Conservation (phyloP, 2,329 filamentous ascomycete species). For the Cryphonectria naterciae region DNA sequence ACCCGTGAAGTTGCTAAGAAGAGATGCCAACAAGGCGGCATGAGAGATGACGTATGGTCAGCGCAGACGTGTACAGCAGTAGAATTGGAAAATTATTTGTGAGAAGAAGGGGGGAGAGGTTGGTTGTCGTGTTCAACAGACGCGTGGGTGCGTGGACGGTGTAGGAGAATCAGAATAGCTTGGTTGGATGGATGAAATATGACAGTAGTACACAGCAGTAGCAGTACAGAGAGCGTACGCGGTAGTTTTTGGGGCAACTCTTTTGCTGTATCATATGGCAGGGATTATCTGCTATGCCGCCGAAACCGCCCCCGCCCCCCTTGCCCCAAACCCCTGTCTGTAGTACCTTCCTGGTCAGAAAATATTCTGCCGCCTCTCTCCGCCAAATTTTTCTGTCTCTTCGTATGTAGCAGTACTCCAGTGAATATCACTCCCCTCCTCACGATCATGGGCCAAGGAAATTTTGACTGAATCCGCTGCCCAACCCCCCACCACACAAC, state of each 20-base stretch:
- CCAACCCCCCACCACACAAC: background rate
- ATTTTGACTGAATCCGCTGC: conserved; percentile 16
- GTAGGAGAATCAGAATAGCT: background rate
- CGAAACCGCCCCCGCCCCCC: no score
- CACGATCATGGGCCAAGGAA: conserved; percentile 13
- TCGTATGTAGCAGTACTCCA: background rate
- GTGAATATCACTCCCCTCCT: background rate
- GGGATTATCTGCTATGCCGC: background rate
- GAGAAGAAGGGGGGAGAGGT: background rate
- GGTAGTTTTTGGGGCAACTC: background rate
- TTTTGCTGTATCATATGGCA: background rate
- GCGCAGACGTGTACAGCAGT: background rate
- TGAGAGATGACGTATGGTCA: background rate
- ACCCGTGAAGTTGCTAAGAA: background rate
- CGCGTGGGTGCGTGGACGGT: background rate
- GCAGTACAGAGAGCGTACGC: background rate
- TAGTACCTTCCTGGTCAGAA: background rate
- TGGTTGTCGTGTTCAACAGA: background rate
- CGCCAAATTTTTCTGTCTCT: conserved; percentile 25
- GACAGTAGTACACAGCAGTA: background rate
- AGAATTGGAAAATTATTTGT: background rate
- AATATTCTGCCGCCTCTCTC: conserved; percentile 18
- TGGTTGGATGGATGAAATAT: background rate
- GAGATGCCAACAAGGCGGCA: background rate
- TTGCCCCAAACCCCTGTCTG: background rate